These are phyloP conservation scores for Didymellaceae sp. DNA, from an alignment of 2,329 filamentous ascomycete genomes.

Conservation along the genomic window DNA sequence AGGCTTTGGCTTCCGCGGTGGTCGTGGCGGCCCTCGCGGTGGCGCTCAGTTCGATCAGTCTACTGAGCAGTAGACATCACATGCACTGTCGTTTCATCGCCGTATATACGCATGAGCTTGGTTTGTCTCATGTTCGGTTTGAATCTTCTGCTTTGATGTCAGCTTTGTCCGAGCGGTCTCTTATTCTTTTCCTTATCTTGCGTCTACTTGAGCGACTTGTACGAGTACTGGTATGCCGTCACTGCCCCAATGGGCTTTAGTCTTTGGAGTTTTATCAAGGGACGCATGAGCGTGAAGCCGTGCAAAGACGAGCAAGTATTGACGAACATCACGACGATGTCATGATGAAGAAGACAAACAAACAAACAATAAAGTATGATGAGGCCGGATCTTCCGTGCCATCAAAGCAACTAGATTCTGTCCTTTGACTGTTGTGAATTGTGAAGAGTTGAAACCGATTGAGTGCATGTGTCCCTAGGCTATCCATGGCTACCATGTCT, in stretches of 20 bases:
- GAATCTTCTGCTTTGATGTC: not conserved
- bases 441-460: too few species aligned
- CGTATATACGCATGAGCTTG: not conserved
- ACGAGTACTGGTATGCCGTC: conserved; percentile 21
- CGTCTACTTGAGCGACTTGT: conserved; percentile 25
- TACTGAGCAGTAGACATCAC: conserved; percentile 22
- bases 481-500: too few species aligned
- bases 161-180: conserved; percentile 1
- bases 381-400: conserved; percentile 1
- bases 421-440: not conserved
- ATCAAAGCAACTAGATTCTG: not conserved
- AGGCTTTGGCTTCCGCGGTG: conserved; percentile 54
- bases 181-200: conserved; percentile 11
- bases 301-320: not conserved
- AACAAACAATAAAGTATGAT: conserved; percentile 9
- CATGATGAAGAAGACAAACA: conserved; percentile 9
- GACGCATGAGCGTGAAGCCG: conserved; percentile 11
- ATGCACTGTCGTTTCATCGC: not conserved
- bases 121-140: not conserved
- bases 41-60: conserved; percentile 36
- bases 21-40: conserved; percentile 51
- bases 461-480: too few species aligned
- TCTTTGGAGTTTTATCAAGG: conserved; percentile 17
- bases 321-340: conserved; percentile 10
- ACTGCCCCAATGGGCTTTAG: conserved; percentile 20